These are phyloP conservation scores for Xerophyta viscosa DNA, from an alignment of 106 monocot species.

Conservation along the genomic window DNA sequence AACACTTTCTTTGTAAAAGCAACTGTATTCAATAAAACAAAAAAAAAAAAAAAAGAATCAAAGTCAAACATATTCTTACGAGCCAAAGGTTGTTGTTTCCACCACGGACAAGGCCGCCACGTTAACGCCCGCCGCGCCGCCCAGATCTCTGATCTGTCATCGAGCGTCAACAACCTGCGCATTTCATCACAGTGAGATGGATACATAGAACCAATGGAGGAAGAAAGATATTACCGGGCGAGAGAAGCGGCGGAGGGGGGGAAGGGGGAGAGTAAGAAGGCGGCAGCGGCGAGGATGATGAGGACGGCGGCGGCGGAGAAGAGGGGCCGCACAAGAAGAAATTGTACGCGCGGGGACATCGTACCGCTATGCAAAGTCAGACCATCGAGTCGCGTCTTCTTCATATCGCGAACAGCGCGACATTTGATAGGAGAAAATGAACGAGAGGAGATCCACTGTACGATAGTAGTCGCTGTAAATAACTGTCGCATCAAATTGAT, in stretches of 20 bases:
- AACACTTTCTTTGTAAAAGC: too few species aligned
- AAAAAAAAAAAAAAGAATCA: background rate
- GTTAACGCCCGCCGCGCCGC: slow-evolving; percentile 23
- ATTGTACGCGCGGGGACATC: too few species aligned
- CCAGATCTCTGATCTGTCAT: slow-evolving; percentile 40
- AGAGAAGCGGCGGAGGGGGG: background rate
- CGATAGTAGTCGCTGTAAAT: too few species aligned
- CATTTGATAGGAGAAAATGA: too few species aligned
- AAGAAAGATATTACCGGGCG: background rate
- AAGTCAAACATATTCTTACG: slow-evolving; percentile 16
- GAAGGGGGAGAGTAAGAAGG: slow-evolving; percentile 3
- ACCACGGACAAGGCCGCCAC: slow-evolving; percentile 83
- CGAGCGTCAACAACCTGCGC: background rate
- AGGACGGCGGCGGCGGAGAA: slow-evolving; percentile 12
- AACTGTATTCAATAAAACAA: background rate
- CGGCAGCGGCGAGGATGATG: slow-evolving; percentile 1
- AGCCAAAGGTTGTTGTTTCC: slow-evolving; percentile 19
- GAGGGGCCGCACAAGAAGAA: background rate
- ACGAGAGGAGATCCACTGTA: too few species aligned
- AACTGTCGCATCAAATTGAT: too few species aligned
- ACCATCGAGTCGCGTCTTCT: too few species aligned
- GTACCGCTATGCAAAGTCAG: too few species aligned
- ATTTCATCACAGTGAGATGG: background rate
- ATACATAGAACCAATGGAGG: background rate
- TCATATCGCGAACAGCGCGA: too few species aligned